Conservation (phyloP, 1,284 basidiomycete genomes). For the Bondarzewia mesenterica region DNA sequence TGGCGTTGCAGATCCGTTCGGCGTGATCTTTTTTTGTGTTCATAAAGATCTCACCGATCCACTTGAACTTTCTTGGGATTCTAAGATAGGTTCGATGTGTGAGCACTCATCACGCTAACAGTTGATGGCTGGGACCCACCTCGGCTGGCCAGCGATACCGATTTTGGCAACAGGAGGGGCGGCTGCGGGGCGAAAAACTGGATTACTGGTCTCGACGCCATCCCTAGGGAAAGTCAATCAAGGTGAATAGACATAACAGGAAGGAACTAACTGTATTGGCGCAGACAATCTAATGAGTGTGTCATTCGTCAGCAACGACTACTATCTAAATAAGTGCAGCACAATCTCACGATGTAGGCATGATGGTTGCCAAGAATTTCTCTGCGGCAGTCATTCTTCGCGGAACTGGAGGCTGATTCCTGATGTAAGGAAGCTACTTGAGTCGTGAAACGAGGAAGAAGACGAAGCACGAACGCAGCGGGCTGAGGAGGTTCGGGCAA, state of each 20-base stretch:
- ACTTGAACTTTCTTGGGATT: constrained; percentile 27
- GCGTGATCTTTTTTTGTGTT: constrained; percentile 21
- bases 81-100: no score
- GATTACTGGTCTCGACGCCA: not conserved
- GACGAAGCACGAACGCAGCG: not conserved
- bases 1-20: constrained; percentile 39
- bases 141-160: not conserved
- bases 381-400: not conserved
- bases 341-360: not conserved
- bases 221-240: no score
- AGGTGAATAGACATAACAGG: no score
- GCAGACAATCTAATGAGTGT: no score
- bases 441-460: not conserved
- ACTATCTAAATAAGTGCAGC: no score
- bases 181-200: not conserved
- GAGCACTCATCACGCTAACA: no score
- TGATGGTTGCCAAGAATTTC: not conserved
- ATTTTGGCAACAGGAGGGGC: not conserved
- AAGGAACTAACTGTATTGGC: no score
- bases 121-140: not conserved
- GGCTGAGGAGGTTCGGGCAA: not conserved
- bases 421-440: not conserved
- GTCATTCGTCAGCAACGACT: no score
- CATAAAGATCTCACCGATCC: constrained; percentile 27
- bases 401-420: not conserved